Conservation (phyloP, 495 filamentous ascomycete species). For the Daldinia childiae region DNA sequence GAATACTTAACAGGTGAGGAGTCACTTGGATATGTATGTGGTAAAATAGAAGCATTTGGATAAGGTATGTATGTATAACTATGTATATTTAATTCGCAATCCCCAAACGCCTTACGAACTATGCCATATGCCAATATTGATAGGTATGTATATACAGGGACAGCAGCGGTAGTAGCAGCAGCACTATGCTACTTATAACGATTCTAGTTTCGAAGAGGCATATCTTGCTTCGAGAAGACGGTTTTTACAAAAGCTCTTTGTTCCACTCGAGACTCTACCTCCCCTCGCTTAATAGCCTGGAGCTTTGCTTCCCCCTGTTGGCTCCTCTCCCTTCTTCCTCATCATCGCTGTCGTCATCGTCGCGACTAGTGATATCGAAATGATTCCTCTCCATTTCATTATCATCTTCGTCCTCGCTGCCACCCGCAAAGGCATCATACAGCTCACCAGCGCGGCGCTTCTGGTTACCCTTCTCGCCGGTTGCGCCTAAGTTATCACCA, state of each 20-base stretch:
- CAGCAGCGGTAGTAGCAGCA: not conserved
- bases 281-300: slow-evolving; percentile 24
- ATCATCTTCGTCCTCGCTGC: slow-evolving; percentile 74
- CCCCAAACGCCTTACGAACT: slow-evolving; percentile 33
- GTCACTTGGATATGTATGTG: not conserved
- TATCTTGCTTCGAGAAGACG: not conserved
- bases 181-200: not conserved
- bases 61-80: not conserved
- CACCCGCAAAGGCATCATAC: slow-evolving; percentile 92
- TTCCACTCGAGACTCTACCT: slow-evolving; percentile 24
- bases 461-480: slow-evolving; percentile 46
- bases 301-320: slow-evolving; percentile 26
- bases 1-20: too few species aligned
- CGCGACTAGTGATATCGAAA: slow-evolving; percentile 33
- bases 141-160: slow-evolving; percentile 23
- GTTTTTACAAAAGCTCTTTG: slow-evolving; percentile 6
- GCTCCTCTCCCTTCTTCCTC: not conserved
- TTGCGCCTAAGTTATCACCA: slow-evolving; percentile 55
- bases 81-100: slow-evolving; percentile 26
- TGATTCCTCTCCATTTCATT: slow-evolving; percentile 58
- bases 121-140: slow-evolving; percentile 35
- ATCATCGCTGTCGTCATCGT: slow-evolving; percentile 18
- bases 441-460: slow-evolving; percentile 79
- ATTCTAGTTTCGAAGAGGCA: slow-evolving; percentile 4
- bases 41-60: not conserved